Evolutionary conservation across 2,329 filamentous ascomycete genomes (phyloP).

Genomic region (Sarocladium strictum): DNA sequence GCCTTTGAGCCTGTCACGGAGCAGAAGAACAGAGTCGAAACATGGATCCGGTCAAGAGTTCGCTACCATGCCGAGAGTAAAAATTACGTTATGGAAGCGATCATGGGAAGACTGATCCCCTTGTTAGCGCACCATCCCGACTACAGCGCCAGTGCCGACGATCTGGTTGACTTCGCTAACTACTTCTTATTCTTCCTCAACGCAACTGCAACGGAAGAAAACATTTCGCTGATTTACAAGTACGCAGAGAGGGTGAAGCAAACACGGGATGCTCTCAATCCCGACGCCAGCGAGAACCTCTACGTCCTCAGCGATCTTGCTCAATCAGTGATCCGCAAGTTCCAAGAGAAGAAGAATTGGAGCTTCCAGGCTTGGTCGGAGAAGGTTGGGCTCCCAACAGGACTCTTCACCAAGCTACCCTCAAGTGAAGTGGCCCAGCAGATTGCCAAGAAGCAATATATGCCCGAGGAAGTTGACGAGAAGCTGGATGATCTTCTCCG

Average conservation of each 20-base stretch:
- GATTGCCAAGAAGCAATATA: conserved; percentile 79
- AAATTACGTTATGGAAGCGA: conserved; percentile 67
- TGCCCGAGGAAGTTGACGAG: conserved; percentile 71
- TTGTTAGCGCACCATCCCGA: conserved; percentile 92
- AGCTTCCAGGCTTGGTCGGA: conserved; percentile 76
- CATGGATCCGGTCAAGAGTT: conserved; percentile 82
- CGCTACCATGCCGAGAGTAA: conserved; percentile 54
- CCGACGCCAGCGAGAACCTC: conserved; percentile 63
- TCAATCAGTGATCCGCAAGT: conserved; percentile 74
- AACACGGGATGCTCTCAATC: conserved; percentile 71
- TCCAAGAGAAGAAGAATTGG: conserved; percentile 82
- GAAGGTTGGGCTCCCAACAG: conserved; percentile 74
- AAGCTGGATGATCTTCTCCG: conserved; percentile 63
- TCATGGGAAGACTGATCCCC: conserved; percentile 77
- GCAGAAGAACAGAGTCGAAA: conserved; percentile 70
- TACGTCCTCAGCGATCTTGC: conserved; percentile 86
- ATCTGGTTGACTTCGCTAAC: conserved; percentile 74
- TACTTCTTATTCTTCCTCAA: conserved; percentile 89
- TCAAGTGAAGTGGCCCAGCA: conserved; percentile 75
- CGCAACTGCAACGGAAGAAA: conserved; percentile 77
- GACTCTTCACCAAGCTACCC: conserved; percentile 69
- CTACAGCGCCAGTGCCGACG: conserved; percentile 60
- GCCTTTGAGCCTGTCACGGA: conserved; percentile 80
- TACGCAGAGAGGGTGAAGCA: conserved; percentile 92
- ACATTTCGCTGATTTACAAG: conserved; percentile 82